A percentile compares a stretch with the other conserved stretches of the same genome.
phyloP scores from a whole-genome alignment of 257 asterid genomes.

The Ballota nigra region DNA sequence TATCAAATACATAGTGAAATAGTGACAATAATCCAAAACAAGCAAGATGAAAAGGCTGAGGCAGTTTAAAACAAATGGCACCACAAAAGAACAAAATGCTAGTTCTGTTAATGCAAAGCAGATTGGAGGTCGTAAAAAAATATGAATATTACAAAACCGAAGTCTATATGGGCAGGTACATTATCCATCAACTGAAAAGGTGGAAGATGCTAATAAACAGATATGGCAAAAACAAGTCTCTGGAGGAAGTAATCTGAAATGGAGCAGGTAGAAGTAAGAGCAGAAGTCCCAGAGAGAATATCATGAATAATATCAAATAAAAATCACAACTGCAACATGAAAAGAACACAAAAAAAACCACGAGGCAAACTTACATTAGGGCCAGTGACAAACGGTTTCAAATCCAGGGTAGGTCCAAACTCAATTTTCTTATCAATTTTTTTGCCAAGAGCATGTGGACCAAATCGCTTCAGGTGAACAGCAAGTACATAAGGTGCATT shows the following conservation, averaged over 20 bases:
- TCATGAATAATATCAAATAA: background rate
- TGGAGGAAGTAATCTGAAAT: background rate
- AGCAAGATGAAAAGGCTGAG: constrained; percentile 1
- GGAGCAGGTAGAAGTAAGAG: background rate
- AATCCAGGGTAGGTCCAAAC: constrained; percentile 71
- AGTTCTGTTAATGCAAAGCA: background rate
- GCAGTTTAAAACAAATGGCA: background rate
- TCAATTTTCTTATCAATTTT: constrained; percentile 66
- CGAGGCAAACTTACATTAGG: constrained; percentile 61
- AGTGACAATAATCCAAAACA: background rate
- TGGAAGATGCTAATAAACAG: background rate
- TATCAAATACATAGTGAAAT: background rate
- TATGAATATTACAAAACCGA: background rate
- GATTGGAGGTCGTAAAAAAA: background rate
- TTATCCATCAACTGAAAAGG: background rate
- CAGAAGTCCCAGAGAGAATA: background rate
- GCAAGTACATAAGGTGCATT: constrained; percentile 91
- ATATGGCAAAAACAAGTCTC: background rate
- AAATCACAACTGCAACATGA: background rate
- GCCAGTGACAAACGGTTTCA: constrained; percentile 80
- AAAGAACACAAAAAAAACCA: background rate
- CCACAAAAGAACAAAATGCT: background rate
- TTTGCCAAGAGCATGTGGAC: constrained; percentile 59
- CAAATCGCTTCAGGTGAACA: constrained; percentile 86
- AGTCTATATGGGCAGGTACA: background rate